Evolutionary conservation across 2,329 filamentous ascomycete species (phyloP).

Genomic region (Aspergillus fumigatiaffinis): DNA sequence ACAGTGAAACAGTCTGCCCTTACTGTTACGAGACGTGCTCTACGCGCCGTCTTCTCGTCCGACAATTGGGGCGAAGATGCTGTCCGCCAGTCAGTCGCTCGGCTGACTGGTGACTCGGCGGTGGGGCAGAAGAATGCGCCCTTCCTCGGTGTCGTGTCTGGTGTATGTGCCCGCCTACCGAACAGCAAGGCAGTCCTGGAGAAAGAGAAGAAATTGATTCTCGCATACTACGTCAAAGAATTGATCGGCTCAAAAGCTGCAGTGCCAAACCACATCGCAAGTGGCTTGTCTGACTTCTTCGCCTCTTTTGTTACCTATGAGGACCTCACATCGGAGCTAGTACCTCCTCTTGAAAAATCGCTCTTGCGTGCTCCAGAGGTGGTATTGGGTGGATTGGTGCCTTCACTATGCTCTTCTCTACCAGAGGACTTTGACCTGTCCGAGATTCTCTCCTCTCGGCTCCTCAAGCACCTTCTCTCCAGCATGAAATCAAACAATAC

Average conservation of each 20-base stretch:
- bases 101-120: constrained; percentile 65
- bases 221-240: constrained; percentile 80
- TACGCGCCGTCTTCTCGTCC: constrained; percentile 68
- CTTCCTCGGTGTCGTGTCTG: constrained; percentile 80
- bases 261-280: constrained; percentile 68
- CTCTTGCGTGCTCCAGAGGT: constrained; percentile 87
- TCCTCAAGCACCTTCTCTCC: constrained; percentile 83
- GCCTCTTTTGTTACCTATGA: constrained; percentile 65
- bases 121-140: constrained; percentile 67
- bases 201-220: constrained; percentile 65
- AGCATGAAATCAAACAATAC: constrained; percentile 88
- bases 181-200: constrained; percentile 61
- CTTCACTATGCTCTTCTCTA: constrained; percentile 67
- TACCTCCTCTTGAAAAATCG: constrained; percentile 82
- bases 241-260: constrained; percentile 72
- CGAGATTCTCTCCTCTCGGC: constrained; percentile 62
- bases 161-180: constrained; percentile 72
- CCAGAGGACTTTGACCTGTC: constrained; percentile 72
- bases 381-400: constrained; percentile 73
- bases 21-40: constrained; percentile 71
- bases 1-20: constrained; percentile 70
- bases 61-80: constrained; percentile 56
- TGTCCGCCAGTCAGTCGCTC: constrained; percentile 59
- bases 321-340: constrained; percentile 70
- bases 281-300: constrained; percentile 79